phyloP scores from a whole-genome alignment of 1,284 basidiomycete genomes.

The Leccinum angustisporum region DNA sequence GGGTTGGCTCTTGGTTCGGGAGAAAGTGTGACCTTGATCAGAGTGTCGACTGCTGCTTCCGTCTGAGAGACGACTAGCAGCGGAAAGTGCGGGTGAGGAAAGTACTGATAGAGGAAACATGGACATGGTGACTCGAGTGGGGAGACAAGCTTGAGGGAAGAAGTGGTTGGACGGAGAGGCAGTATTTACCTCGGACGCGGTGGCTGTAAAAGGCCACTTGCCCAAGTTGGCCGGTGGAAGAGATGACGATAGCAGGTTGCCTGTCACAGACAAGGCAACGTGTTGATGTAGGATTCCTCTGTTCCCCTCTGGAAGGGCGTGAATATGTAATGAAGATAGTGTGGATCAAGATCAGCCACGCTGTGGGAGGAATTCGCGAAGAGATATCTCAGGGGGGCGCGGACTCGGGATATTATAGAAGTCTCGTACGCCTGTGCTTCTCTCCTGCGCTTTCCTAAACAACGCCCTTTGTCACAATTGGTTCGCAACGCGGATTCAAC shows the following conservation, averaged over 20 bases:
- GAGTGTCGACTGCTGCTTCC: conserved; percentile 36
- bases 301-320: conserved; percentile 27
- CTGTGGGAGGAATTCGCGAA: conserved; percentile 22
- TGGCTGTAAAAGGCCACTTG: conserved; percentile 34
- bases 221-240: conserved; percentile 30
- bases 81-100: conserved; percentile 33
- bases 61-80: conserved; percentile 35
- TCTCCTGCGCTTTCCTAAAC: conserved; percentile 5
- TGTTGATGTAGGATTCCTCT: conserved; percentile 31
- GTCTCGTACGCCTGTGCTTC: background rate
- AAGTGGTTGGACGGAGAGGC: conserved; percentile 14
- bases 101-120: conserved; percentile 32
- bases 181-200: conserved; percentile 36
- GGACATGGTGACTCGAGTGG: background rate
- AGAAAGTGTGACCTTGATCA: conserved; percentile 32
- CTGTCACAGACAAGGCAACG: conserved; percentile 34
- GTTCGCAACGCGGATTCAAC: conserved; percentile 23
- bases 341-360: conserved; percentile 34
- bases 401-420: conserved; percentile 18
- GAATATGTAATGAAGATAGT: conserved; percentile 28
- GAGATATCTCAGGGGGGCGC: conserved; percentile 16
- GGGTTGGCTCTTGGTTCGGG: conserved; percentile 37
- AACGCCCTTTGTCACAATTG: conserved; percentile 7
- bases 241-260: conserved; percentile 30
- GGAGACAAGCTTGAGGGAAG: conserved; percentile 13